phyloP scores from a whole-genome alignment of 2,329 filamentous ascomycete genomes.

The Cadophora malorum region DNA sequence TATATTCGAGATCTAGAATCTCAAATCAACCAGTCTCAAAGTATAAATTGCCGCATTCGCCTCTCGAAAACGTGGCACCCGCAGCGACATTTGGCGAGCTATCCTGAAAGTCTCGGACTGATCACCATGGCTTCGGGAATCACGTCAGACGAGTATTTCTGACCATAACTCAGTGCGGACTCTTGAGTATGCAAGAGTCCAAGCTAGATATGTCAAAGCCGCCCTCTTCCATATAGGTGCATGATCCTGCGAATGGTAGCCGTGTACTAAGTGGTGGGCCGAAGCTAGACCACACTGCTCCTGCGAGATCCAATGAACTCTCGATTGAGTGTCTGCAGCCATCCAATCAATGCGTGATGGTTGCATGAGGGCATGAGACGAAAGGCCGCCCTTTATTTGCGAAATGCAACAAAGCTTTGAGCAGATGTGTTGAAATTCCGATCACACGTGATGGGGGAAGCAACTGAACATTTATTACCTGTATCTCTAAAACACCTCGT shows the following conservation, averaged over 20 bases:
- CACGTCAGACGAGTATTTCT: background rate
- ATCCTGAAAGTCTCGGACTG: too few species aligned
- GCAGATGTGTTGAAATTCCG: background rate
- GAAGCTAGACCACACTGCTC: background rate
- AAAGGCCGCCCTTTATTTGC: background rate
- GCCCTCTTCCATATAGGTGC: background rate
- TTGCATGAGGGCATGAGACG: background rate
- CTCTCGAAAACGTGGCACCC: background rate
- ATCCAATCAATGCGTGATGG: background rate
- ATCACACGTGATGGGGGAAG: background rate
- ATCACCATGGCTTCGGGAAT: too few species aligned
- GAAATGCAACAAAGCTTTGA: background rate
- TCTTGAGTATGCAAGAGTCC: background rate
- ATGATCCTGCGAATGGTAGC: background rate
- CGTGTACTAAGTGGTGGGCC: background rate
- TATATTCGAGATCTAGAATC: background rate
- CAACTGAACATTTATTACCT: too few species aligned
- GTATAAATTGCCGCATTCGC: background rate
- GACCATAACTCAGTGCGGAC: too few species aligned
- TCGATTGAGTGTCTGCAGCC: background rate
- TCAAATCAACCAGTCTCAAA: background rate
- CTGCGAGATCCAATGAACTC: background rate
- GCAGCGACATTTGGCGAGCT: background rate
- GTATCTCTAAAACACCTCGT: background rate
- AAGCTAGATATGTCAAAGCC: background rate